Evolutionary conservation across 768 basidiomycete genomes (phyloP), one percentile per base, ranked within the genome.

Genomic region (Kwoniella dejecticola): DNA sequence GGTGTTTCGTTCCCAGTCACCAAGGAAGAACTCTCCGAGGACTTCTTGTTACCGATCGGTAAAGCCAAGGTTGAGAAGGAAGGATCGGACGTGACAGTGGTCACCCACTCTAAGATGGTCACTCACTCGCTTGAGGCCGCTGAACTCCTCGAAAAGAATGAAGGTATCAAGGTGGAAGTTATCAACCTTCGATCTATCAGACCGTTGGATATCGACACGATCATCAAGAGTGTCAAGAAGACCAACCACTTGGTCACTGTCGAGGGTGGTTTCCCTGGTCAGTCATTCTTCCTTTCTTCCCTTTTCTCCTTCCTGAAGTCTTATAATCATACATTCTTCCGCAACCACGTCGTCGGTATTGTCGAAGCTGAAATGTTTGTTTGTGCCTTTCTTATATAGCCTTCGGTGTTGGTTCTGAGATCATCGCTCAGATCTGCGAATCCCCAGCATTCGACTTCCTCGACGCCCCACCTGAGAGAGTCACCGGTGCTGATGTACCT

Each of bases 21-120:
- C 26, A 79, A 87, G 66, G 94, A 94, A 74, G 94, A 92, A 71
- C 87, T 96, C 87, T 92, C 91, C 53, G 90, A 94, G 79, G 86
- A 90, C 82, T 99, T 92, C 85, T 80, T 94, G 44, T 83, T 98
- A 56, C 95, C 94, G 33, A 96, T 99, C 75, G 96, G 96, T 77
- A 97, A 98, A 83, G 89, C 88, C 79, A 97, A 98, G 82, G 84
- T 98, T 62, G 96, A 98, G 82, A 87, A 89, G 61, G 86, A 87
- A 77, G 96, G 96, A 57, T 85, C 84, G 66, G 96, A 99, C 79
- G 82, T 99, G 66, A 99, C 96, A 57, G 85, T 99, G 60, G 95
- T 99, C 62, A 94, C 91, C 19, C 96, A 98, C 84, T 92, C 90
- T 81, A 94, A 93, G 81, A 95, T 95, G 93, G 96, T 99, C 62